These are phyloP conservation scores for Histomonas meleagridis DNA, from an alignment of 208 protist genomes.

Conservation along the genomic window DNA sequence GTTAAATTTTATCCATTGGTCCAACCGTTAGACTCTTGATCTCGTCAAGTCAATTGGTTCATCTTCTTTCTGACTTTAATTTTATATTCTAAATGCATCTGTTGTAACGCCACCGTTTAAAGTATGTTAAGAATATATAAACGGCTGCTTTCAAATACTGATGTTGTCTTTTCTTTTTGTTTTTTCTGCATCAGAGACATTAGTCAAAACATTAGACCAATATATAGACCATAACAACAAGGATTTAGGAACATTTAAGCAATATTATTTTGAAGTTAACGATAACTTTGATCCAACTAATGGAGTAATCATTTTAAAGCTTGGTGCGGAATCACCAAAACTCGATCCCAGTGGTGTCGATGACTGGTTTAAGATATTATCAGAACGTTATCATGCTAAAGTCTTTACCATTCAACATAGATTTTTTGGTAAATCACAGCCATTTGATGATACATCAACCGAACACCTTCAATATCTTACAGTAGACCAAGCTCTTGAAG, in stretches of 20 bases:
- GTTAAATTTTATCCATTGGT: too few species aligned
- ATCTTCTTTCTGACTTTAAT: too few species aligned
- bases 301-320: neutral
- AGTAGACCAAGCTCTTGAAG: neutral
- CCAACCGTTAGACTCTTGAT: too few species aligned
- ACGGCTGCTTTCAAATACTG: too few species aligned
- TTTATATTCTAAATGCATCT: too few species aligned
- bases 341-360: neutral
- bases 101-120: too few species aligned
- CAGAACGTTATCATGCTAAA: neutral
- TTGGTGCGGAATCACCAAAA: neutral
- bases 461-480: neutral
- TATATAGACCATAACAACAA: too few species aligned
- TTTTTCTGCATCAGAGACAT: neutral
- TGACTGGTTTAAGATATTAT: neutral
- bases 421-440: conserved; percentile 23
- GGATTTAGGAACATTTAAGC: neutral
- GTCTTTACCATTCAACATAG: conserved; percentile 18
- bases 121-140: too few species aligned
- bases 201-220: too few species aligned
- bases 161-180: conserved; percentile 24
- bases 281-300: neutral
- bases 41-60: too few species aligned
- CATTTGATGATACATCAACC: neutral
- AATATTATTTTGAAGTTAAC: conserved; percentile 14